These are phyloP conservation scores for Hypoxylon trugodes DNA, from an alignment of 495 filamentous ascomycete genomes.

Conservation along the genomic window DNA sequence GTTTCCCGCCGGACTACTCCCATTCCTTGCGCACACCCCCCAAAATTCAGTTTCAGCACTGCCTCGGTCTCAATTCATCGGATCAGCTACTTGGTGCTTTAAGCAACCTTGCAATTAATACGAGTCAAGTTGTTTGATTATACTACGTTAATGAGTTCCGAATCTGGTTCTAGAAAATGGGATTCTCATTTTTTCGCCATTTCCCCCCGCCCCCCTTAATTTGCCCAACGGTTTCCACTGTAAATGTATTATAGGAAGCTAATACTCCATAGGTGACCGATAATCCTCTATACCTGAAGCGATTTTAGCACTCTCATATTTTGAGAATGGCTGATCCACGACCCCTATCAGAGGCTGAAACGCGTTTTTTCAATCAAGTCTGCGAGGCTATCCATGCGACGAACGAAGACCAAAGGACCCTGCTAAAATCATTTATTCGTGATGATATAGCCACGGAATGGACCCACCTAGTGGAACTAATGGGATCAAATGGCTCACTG, in stretches of 20 bases:
- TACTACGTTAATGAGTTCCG: neutral
- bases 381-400: constrained; percentile 21
- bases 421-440: constrained; percentile 21
- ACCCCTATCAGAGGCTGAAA: constrained; percentile 23
- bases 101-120: neutral
- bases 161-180: no score
- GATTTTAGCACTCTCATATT: neutral
- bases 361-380: constrained; percentile 29
- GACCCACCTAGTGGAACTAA: constrained; percentile 18
- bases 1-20: neutral
- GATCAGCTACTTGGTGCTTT: neutral
- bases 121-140: neutral
- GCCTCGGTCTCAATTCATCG: neutral
- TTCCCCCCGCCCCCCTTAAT: neutral
- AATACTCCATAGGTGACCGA: neutral
- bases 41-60: neutral
- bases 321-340: constrained; percentile 19
- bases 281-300: neutral
- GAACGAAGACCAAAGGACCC: constrained; percentile 16
- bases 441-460: constrained; percentile 26
- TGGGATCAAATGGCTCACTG: constrained; percentile 27
- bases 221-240: neutral
- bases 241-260: neutral
- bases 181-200: neutral
- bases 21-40: neutral